These are phyloP conservation scores for Neckera pumila DNA, from an alignment of 225 moss, liverwort and hornwort genomes.

Conservation along the genomic window DNA sequence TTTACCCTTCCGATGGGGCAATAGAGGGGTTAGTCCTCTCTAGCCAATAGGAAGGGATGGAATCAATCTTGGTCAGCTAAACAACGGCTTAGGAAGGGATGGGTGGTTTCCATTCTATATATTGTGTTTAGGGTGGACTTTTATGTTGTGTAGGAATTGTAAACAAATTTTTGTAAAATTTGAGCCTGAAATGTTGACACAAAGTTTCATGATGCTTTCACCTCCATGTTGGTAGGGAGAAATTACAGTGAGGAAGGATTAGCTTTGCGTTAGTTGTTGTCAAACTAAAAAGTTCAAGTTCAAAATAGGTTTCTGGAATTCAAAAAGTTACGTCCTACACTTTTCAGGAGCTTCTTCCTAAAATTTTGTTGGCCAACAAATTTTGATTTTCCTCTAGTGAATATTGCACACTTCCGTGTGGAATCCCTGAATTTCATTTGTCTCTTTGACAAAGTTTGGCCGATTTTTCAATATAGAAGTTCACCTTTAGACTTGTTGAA, in stretches of 20 bases:
- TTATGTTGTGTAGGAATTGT: neutral
- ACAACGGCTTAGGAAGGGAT: neutral
- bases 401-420: neutral
- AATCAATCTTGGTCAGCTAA: neutral
- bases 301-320: too few species aligned
- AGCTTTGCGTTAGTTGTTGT: neutral
- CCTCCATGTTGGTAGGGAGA: neutral
- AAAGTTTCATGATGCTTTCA: neutral
- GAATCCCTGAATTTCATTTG: neutral
- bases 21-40: too few species aligned
- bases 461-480: neutral
- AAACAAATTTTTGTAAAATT: neutral
- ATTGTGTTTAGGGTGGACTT: too few species aligned
- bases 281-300: neutral
- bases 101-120: neutral
- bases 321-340: rapidly evolving
- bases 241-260: neutral
- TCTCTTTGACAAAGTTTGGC: neutral
- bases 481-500: neutral
- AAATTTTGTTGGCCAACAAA: neutral
- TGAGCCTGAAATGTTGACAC: rapidly evolving
- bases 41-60: neutral
- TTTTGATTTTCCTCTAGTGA: neutral
- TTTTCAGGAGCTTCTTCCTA: too few species aligned
- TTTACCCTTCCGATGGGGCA: too few species aligned